Base-by-base conservation (phyloP, 106 monocot genomes). In the Platanthera guangdongensis region DNA sequence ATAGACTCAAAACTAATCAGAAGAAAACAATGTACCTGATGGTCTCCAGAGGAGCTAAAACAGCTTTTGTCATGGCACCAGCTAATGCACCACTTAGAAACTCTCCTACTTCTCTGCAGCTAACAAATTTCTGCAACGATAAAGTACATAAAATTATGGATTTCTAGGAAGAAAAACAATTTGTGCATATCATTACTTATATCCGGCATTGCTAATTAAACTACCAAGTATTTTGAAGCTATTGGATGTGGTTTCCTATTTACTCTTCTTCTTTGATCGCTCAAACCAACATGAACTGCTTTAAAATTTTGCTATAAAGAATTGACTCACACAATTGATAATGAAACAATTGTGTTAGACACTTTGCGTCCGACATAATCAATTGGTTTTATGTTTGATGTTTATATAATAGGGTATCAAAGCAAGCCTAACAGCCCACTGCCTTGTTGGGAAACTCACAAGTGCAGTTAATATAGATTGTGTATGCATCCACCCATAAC, bases 21-120 rank as follows among this genome's bases (percentile, higher is more conserved):
- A 9, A 64, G 53, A 71, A 39, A 75, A 51, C 4, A 49, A 50
- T 9, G 48, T 32, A 89, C 94, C 94, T 86, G 74, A 94, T 86
- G 7, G 95, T 95, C 80, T 95, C 95, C 7, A 95, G 77, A 12
- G 95, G 95, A 69, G 95, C 92, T 46, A 95, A 77, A 68, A 95
- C 81, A 76, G 95, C 95, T 83, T 95, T 95, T 11, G 92, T 67
- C 95, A 95, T 92, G 39, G 92, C 95, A 80, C 95, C 95, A 74
- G 95, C 92, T 57, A 95, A 83, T 68, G 92, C 95, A 13, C 92
- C 95, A 50, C 95, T 95, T 16, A 90, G 57, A 70, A 95, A 90
- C 75, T 95, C 95, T 64, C 85, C 89, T 51, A 86, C 86, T 85
- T 92, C 95, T 83, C 95, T 84, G 18, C 78, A 85, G 62, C 73